Base-by-base conservation (phyloP, 2,329 filamentous ascomycete genomes). In the Penicillium olsonii region DNA sequence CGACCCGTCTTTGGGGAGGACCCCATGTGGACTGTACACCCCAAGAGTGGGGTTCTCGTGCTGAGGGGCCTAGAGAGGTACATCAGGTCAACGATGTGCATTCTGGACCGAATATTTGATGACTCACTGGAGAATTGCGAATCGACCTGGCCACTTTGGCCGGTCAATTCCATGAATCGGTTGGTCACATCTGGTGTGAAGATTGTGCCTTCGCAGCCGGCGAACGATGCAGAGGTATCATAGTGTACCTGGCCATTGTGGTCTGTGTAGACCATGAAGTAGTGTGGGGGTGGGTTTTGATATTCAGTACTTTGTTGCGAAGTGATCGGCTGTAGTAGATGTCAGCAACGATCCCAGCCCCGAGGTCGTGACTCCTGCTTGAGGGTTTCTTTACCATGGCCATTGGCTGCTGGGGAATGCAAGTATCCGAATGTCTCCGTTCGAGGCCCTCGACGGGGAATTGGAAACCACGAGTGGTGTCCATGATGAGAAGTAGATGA, bases 191-290 rank as follows among this genome's bases (percentile, higher is more conserved):
- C 68, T 3, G 64, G 61, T 2, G 68, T 68, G 52, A 72, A 71
- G 15, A 72, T 68, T 0, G 57, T 52, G 14, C 59, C 64, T 27
- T 61, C 66, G 34, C 62, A 67, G 15, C 64, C 62, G 14, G 61
- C 54, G 40, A 71, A 62, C 9, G 68, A 71, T 9, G 65, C 56
- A 0, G 69, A 72, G 12, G 57, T 61, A 45, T 68, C 60, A 3
- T 68, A 47, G 18, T 62, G 61, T 29, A 67, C 55, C 26, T 68
- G 59, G 2, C 69, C 68, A 42, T 67, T 62, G 14, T 64, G 60
- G 41, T 72, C 67, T 24, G 70, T 59, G 42, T 68, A 72, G 31
- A 72, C 60, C 47, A 71, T 55, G n/a, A 68, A 68, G 40, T 66
- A 72, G 43, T 71, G 69, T 5, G 63, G 59, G 27, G 68, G 68